Evolutionary conservation across 371 early-diverging fungal genomes (phyloP).

Genomic region (Vittaforma corneae): DNA sequence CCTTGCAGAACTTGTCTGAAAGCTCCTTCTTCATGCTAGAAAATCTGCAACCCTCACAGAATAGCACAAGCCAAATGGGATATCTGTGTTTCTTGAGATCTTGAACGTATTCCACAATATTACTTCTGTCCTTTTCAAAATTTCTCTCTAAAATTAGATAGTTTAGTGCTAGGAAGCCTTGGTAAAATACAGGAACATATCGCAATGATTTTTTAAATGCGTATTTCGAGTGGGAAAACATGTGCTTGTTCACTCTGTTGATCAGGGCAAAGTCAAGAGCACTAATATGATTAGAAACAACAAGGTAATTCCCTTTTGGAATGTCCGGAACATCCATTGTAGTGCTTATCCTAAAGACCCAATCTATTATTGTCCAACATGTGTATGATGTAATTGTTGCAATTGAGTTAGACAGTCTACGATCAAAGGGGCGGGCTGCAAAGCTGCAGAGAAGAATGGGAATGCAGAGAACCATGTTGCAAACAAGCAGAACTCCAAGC

Average conservation of each 20-base stretch:
- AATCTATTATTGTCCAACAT: slow-evolving; percentile 4
- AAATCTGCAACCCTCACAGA: slow-evolving; percentile 57
- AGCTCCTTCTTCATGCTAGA: slow-evolving; percentile 34
- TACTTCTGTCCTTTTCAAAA: slow-evolving; percentile 48
- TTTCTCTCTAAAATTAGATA: slow-evolving; percentile 50
- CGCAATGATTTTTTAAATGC: slow-evolving; percentile 42
- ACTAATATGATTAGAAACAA: slow-evolving; percentile 56
- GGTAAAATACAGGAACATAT: slow-evolving; percentile 54
- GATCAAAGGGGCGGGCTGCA: no score
- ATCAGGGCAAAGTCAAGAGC: slow-evolving; percentile 54
- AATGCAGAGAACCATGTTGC: no score
- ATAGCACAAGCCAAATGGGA: slow-evolving; percentile 50
- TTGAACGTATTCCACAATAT: slow-evolving; percentile 39
- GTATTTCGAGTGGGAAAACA: slow-evolving; percentile 40
- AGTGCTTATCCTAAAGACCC: neutral
- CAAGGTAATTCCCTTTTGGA: slow-evolving; percentile 22
- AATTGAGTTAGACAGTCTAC: no score
- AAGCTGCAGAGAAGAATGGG: no score
- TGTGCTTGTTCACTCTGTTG: slow-evolving; percentile 10
- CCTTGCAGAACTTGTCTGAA: slow-evolving; percentile 62
- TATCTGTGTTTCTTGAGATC: slow-evolving; percentile 9
- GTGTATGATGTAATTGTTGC: neutral
- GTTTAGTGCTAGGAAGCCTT: slow-evolving; percentile 24
- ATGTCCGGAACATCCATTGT: neutral
- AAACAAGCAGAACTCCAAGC: no score